phyloP scores from a whole-genome alignment of 106 monocot species.

The Allium cepa region DNA sequence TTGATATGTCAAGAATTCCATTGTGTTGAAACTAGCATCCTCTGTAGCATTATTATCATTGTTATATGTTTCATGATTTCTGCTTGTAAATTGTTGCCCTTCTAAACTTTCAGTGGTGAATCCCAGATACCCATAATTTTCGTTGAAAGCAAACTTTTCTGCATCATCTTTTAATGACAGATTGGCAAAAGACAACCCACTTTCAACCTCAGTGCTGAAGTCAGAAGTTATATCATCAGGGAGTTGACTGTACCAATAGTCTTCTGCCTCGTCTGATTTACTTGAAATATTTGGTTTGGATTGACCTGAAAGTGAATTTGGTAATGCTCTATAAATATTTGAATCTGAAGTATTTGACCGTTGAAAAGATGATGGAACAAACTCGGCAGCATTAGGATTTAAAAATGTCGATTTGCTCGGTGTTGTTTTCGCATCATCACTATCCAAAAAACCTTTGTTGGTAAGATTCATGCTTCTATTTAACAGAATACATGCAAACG shows the following conservation, averaged over 20 bases:
- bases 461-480: slow-evolving; percentile 21
- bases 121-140: slow-evolving; percentile 17
- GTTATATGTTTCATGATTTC: slow-evolving; percentile 16
- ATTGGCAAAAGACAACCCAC: slow-evolving; percentile 26
- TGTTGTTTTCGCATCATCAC: slow-evolving; percentile 17
- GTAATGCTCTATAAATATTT: slow-evolving; percentile 22
- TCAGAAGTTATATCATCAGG: slow-evolving; percentile 72
- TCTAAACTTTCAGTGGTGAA: slow-evolving; percentile 17
- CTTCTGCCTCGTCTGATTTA: slow-evolving; percentile 49
- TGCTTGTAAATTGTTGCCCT: slow-evolving; percentile 15
- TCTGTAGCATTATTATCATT: slow-evolving; percentile 18
- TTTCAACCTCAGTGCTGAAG: slow-evolving; percentile 29
- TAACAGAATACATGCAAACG: neutral
- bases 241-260: slow-evolving; percentile 46
- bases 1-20: slow-evolving; percentile 23
- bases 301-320: slow-evolving; percentile 24
- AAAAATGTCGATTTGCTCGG: slow-evolving; percentile 12
- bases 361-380: slow-evolving; percentile 26
- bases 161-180: slow-evolving; percentile 35
- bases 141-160: slow-evolving; percentile 7
- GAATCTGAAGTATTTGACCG: slow-evolving; percentile 5
- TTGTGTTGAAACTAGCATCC: slow-evolving; percentile 7
- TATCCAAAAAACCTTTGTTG: slow-evolving; percentile 4
- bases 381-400: slow-evolving; percentile 49
- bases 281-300: slow-evolving; percentile 32